Base-by-base conservation (phyloP, 345 rosid species). In the Turritis glabra region DNA sequence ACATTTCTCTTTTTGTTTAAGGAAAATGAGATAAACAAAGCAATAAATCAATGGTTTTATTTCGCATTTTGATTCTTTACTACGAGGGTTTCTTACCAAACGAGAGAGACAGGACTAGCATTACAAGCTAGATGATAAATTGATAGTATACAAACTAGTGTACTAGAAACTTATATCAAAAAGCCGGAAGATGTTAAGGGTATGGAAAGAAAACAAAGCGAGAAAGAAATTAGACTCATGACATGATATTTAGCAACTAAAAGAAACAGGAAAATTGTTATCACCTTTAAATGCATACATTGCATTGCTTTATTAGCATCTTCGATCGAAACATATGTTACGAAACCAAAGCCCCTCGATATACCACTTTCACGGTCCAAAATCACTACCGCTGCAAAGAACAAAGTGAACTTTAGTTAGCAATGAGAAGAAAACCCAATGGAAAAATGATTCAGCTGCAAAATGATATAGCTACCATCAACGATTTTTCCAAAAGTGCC, bases 351-450 rank as follows among this genome's bases (percentile, higher is more conserved):
- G 21, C 77, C 55, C 63, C 4, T 77, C 0, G 80, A 58, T 8
- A 37, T 22, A 65, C 77, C 77, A 57, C n/a, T 77, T 15, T 77
- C 80, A 71, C 76, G 80, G 57, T 71, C 80, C 30, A 54, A 64
- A 65, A 77, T 41, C 30, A 77, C 77, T 7, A 57, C 71, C 19
- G 76, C 80, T 77, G 73, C 27, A 2, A 64, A n/a, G n/a, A 64
- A 64, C 62, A 70, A 47, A 56, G 53, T 60, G 41, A 11, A 40
- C 54, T 33, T 27, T 13, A 29, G 56, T 71, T 38, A 64, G 47
- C 47, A 56, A 23, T 14, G 56, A 56, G 63, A 69, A 61, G 60
- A 54, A 62, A 43, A 8, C 25, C 25, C 30, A 67, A 59, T 23
- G 27, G 46, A 15, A 11, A 64, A 54, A 35, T 12, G 76, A 38